These are phyloP conservation scores for Aspergillus felis DNA, from an alignment of 2,329 filamentous ascomycete genomes.

Conservation along the genomic window DNA sequence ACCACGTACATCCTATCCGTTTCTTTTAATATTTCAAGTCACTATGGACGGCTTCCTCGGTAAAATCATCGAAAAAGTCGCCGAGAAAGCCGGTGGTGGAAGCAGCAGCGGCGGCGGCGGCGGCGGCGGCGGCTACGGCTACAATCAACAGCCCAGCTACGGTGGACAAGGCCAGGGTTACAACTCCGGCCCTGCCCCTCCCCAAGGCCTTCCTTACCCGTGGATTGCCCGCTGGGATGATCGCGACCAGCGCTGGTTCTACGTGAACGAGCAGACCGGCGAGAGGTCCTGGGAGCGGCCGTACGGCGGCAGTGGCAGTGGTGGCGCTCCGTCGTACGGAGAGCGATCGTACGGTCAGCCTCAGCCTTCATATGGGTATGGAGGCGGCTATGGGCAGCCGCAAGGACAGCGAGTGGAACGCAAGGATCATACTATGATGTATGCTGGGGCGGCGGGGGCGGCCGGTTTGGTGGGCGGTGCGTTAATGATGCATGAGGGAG, in stretches of 20 bases:
- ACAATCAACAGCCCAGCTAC: neutral
- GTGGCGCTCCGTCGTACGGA: neutral
- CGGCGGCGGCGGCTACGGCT: neutral
- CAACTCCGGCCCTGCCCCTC: neutral
- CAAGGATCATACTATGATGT: constrained; percentile 30
- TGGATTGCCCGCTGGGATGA: constrained; percentile 46
- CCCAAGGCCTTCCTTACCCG: constrained; percentile 30
- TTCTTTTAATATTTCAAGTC: neutral
- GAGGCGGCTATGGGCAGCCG: constrained; percentile 15
- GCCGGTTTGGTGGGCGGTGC: constrained; percentile 43
- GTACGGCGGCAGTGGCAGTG: constrained; percentile 6
- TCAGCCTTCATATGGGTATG: neutral
- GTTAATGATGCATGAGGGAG: constrained; percentile 44
- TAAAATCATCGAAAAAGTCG: constrained; percentile 26
- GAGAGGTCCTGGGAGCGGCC: constrained; percentile 41
- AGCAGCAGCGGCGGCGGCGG: neutral
- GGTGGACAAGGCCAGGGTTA: constrained; percentile 6
- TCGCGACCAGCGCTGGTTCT: constrained; percentile 40
- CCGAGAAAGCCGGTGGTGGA: constrained; percentile 11
- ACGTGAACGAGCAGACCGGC: constrained; percentile 46
- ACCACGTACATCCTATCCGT: neutral
- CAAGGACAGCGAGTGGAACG: constrained; percentile 12
- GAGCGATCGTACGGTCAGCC: constrained; percentile 12
- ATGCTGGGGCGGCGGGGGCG: constrained; percentile 38
- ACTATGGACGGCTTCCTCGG: constrained; percentile 25